Evolutionary conservation across 2,329 filamentous ascomycete genomes (phyloP).

Genomic region (Juglanconis juglandina): DNA sequence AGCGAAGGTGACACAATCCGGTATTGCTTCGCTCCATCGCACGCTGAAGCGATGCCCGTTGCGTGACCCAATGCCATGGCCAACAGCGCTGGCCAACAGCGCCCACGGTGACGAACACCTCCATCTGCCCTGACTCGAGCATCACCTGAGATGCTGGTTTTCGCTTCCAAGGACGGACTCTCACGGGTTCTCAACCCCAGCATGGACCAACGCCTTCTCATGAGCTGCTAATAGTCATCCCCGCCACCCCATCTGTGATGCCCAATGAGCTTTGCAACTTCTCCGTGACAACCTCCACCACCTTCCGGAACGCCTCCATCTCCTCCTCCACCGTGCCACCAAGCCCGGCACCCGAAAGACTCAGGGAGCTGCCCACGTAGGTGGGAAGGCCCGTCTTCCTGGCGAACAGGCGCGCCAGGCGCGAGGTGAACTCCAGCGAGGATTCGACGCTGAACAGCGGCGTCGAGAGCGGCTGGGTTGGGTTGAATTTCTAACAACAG

Average conservation of each 20-base stretch:
- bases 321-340: constrained; percentile 88
- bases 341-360: constrained; percentile 67
- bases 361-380: constrained; percentile 89
- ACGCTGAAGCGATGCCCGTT: not conserved
- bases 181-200: not conserved
- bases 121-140: not conserved
- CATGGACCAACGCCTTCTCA: not conserved
- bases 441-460: constrained; percentile 72
- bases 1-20: not conserved
- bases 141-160: too few relatives aligned
- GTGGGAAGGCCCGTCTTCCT: constrained; percentile 68
- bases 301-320: constrained; percentile 77
- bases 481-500: constrained; percentile 43
- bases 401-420: constrained; percentile 80
- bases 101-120: not conserved
- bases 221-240: constrained; percentile 12
- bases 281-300: constrained; percentile 66
- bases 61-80: not conserved
- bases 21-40: not conserved
- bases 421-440: constrained; percentile 81
- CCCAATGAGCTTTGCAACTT: constrained; percentile 41
- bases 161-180: too few relatives aligned
- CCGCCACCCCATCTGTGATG: constrained; percentile 21
- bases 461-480: constrained; percentile 68
- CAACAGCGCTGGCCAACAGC: not conserved